A percentile compares a stretch with the other conserved stretches of the same genome.
These are phyloP conservation scores for Solanum chacoense DNA, from an alignment of 305 asterid genomes.

Conservation along the genomic window DNA sequence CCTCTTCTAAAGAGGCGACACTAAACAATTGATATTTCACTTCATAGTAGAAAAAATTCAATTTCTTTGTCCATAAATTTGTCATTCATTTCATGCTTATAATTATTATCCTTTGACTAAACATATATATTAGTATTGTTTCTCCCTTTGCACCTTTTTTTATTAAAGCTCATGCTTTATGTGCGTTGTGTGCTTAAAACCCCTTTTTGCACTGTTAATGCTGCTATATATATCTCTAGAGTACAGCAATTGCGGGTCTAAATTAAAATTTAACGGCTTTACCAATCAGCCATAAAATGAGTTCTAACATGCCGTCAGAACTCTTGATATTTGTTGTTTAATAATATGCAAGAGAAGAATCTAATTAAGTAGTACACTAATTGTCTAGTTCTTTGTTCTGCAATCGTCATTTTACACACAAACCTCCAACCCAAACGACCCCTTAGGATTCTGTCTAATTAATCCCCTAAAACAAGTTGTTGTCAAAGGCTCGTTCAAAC, in stretches of 20 bases:
- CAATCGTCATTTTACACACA: neutral
- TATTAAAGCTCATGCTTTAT: neutral
- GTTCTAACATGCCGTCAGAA: neutral
- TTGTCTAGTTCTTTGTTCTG: neutral
- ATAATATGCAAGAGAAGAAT: neutral
- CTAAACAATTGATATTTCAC: neutral
- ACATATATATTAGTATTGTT: neutral
- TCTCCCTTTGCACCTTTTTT: neutral
- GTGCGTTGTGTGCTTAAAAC: neutral
- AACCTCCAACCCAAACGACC: neutral
- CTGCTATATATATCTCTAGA: neutral
- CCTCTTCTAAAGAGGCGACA: neutral
- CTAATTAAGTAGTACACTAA: neutral
- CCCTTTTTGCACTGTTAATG: neutral
- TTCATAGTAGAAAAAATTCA: neutral
- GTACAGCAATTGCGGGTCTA: neutral
- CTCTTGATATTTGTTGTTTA: neutral
- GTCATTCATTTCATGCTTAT: neutral
- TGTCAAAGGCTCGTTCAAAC: neutral
- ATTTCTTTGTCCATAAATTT: neutral
- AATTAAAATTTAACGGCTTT: too few species aligned
- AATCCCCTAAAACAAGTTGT: neutral
- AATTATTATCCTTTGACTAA: neutral
- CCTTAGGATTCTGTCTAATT: neutral
- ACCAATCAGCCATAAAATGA: neutral